Percentiles rank a stretch among this genome's conserved stretches.
These are phyloP conservation scores for Debaryomyces fabryi DNA, from an alignment of 1,139 yeast species.

Conservation along the genomic window DNA sequence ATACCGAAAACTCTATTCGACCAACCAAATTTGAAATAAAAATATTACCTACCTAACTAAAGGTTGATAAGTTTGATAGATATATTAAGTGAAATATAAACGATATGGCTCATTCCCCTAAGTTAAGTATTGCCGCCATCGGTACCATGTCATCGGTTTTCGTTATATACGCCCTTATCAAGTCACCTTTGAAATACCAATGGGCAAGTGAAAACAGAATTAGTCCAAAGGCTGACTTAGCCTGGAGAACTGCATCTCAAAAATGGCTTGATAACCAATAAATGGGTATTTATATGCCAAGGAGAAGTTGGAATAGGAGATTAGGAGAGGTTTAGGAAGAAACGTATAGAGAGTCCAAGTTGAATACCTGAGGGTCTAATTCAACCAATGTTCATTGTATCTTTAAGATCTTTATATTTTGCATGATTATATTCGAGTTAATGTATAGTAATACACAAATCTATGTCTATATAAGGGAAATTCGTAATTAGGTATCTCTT, in stretches of 20 bases:
- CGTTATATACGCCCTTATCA: conserved; percentile 40
- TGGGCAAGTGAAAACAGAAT: conserved; percentile 47
- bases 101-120: conserved; percentile 46
- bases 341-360: not conserved
- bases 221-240: conserved; percentile 54
- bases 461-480: conserved; percentile 1
- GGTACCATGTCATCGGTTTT: conserved; percentile 51
- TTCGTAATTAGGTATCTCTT: not conserved
- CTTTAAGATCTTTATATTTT: conserved; percentile 1
- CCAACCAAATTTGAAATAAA: conserved; percentile 15
- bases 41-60: not conserved
- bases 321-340: not conserved
- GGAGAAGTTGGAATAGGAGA: not conserved
- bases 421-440: conserved; percentile 4
- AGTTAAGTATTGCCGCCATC: conserved; percentile 44
- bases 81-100: not conserved
- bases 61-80: not conserved
- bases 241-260: conserved; percentile 54
- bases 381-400: not conserved
- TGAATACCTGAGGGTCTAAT: not conserved
- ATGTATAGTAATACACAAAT: conserved; percentile 7
- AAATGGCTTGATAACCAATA: conserved; percentile 45
- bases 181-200: conserved; percentile 49
- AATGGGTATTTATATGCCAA: not conserved
- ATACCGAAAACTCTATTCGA: not conserved